A percentile compares a stretch with the other conserved stretches of the same genome.
These are phyloP conservation scores for Mycena leptocephala DNA, from an alignment of 768 basidiomycete genomes.

Conservation along the genomic window DNA sequence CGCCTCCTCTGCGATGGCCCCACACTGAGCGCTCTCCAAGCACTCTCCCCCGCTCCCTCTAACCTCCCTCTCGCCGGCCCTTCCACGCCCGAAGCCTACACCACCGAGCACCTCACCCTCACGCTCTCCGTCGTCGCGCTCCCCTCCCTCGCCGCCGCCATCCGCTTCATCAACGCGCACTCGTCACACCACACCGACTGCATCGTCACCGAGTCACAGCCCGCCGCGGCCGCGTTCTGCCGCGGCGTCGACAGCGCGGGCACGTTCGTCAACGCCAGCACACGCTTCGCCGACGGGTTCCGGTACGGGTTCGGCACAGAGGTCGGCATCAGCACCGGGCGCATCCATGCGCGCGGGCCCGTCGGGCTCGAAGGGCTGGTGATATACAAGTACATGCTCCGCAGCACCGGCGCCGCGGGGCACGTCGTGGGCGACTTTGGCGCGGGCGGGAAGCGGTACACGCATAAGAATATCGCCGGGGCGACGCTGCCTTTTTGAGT, in stretches of 20 bases:
- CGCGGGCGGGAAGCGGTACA: constrained; percentile 81
- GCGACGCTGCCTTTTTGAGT: constrained; percentile 21
- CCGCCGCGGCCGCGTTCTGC: constrained; percentile 81
- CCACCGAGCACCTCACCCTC: constrained; percentile 91
- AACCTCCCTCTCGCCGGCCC: constrained; percentile 66
- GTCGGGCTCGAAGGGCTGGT: constrained; percentile 95
- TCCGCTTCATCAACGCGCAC: constrained; percentile 92
- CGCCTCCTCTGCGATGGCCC: constrained; percentile 84
- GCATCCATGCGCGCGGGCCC: constrained; percentile 96
- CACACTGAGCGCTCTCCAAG: constrained; percentile 71
- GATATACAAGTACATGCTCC: constrained; percentile 96
- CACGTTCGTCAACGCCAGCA: constrained; percentile 95
- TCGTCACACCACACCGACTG: constrained; percentile 96
- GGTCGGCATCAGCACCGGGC: constrained; percentile 97
- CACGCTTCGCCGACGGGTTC: constrained; percentile 97
- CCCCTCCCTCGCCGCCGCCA: constrained; percentile 81
- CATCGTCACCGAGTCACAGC: constrained; percentile 88
- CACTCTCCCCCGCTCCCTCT: constrained; percentile 50
- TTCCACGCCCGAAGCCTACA: constrained; percentile 78
- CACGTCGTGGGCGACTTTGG: constrained; percentile 94
- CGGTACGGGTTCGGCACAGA: constrained; percentile 98
- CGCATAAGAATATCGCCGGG: constrained; percentile 58
- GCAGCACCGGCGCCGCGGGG: constrained; percentile 80
- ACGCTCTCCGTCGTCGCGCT: constrained; percentile 87
- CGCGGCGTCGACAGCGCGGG: constrained; percentile 93